phyloP scores from a whole-genome alignment of 495 filamentous ascomycete species.

The Neurospora hispaniola region DNA sequence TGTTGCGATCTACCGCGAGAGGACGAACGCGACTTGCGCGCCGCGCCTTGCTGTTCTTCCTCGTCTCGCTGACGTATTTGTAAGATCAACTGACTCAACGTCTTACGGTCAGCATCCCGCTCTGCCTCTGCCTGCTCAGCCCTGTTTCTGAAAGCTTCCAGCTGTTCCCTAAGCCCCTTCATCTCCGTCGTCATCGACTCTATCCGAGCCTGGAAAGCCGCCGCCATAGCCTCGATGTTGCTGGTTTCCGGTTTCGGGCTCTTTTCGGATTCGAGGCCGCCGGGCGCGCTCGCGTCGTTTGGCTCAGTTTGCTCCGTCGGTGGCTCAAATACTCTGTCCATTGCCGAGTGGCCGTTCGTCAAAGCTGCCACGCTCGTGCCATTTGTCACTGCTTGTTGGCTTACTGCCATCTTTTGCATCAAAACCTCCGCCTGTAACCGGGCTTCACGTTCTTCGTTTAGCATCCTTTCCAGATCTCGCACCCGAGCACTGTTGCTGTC shows the following conservation, averaged over 20 bases:
- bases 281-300: constrained; percentile 9
- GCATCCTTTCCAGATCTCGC: constrained; percentile 67
- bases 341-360: constrained; percentile 22
- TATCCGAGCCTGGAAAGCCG: constrained; percentile 57
- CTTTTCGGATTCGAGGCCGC: constrained; percentile 8
- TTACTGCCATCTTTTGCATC: constrained; percentile 57
- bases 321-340: constrained; percentile 30
- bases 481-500: constrained; percentile 68
- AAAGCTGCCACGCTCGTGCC: constrained; percentile 17
- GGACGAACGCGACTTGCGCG: constrained; percentile 14
- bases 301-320: constrained; percentile 22
- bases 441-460: constrained; percentile 69
- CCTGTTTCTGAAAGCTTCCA: constrained; percentile 63
- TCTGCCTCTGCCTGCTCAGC: constrained; percentile 76
- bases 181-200: constrained; percentile 77
- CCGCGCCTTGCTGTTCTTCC: constrained; percentile 21
- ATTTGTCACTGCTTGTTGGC: constrained; percentile 27
- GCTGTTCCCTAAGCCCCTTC: constrained; percentile 67
- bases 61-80: constrained; percentile 62
- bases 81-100: constrained; percentile 80
- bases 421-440: constrained; percentile 75
- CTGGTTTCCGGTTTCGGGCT: constrained; percentile 31
- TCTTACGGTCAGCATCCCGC: constrained; percentile 52
- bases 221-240: constrained; percentile 30
- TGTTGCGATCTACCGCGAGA: constrained; percentile 10